These are phyloP conservation scores for Silene noctiflora DNA, from an alignment of 179 eudicot species.

Conservation along the genomic window DNA sequence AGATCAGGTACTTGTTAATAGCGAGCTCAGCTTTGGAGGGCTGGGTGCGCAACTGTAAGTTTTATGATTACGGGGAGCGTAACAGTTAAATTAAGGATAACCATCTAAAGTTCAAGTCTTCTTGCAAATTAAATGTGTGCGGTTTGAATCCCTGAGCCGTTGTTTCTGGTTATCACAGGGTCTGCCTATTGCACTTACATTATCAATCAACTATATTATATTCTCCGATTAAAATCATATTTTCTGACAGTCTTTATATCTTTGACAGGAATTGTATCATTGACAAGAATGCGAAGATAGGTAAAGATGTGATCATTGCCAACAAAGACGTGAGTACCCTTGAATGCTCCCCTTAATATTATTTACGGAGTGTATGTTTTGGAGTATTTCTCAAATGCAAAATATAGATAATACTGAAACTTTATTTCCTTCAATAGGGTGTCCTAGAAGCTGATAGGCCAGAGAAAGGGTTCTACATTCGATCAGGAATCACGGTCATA, in stretches of 20 bases:
- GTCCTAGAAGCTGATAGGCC: constrained; percentile 82
- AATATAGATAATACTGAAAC: neutral
- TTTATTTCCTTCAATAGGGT: constrained; percentile 32
- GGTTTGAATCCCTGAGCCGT: neutral
- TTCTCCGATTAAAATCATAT: neutral
- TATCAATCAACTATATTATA: neutral
- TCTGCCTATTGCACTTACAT: neutral
- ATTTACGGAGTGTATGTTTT: neutral
- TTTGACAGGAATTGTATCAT: constrained; percentile 81
- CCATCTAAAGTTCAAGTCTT: no score
- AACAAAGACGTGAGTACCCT: constrained; percentile 71
- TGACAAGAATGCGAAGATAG: constrained; percentile 95
- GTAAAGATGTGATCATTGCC: constrained; percentile 70
- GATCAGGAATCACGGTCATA: constrained; percentile 74
- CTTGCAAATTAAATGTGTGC: neutral
- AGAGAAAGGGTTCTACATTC: constrained; percentile 81
- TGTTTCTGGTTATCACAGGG: neutral
- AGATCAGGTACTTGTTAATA: constrained; percentile 48
- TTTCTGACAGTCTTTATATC: neutral
- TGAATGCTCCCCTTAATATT: neutral
- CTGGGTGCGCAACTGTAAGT: neutral
- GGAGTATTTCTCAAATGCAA: neutral
- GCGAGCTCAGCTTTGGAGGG: no score
- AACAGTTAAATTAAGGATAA: no score
- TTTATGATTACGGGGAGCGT: no score